A percentile compares a stretch with the other conserved stretches of the same genome.
Conservation (phyloP, 108 stramenopile species). For the Cyclotella atomus region DNA sequence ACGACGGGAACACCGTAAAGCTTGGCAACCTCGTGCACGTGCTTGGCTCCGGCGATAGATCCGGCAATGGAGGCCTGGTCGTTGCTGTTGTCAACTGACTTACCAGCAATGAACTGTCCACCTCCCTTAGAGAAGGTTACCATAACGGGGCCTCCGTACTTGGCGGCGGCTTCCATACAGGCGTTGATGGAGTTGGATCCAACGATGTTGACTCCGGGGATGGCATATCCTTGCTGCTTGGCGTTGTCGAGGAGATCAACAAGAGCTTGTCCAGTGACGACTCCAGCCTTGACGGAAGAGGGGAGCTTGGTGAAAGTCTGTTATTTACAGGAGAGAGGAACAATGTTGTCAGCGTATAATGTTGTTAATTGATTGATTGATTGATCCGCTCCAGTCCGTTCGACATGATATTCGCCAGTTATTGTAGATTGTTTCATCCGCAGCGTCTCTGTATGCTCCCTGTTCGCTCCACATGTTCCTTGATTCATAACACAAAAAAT, state of each 20-base stretch:
- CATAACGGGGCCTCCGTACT: conserved; percentile 92
- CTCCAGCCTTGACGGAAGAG: conserved; percentile 88
- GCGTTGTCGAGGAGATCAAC: conserved; percentile 86
- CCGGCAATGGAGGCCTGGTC: conserved; percentile 92
- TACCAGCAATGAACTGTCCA: conserved; percentile 93
- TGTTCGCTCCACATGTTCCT: background rate
- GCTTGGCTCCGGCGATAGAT: conserved; percentile 89
- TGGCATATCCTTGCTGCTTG: conserved; percentile 90
- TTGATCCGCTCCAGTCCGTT: background rate
- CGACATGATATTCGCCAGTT: background rate
- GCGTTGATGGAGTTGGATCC: conserved; percentile 92
- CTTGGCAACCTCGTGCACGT: conserved; percentile 94
- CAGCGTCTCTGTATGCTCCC: background rate
- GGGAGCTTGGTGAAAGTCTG: conserved; percentile 90
- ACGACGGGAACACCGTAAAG: conserved; percentile 95
- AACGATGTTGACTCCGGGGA: conserved; percentile 95
- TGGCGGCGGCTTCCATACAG: conserved; percentile 94
- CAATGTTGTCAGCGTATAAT: background rate
- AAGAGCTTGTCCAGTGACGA: conserved; percentile 90
- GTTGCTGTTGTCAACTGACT: conserved; percentile 84
- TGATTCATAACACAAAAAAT: background rate
- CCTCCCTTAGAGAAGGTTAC: conserved; percentile 95
- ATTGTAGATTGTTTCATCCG: background rate
- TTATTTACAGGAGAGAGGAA: background rate
- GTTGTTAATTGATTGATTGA: background rate